These are phyloP conservation scores for Juncus inflexus DNA, from an alignment of 176 grass and related monocot genomes.

Conservation along the genomic window DNA sequence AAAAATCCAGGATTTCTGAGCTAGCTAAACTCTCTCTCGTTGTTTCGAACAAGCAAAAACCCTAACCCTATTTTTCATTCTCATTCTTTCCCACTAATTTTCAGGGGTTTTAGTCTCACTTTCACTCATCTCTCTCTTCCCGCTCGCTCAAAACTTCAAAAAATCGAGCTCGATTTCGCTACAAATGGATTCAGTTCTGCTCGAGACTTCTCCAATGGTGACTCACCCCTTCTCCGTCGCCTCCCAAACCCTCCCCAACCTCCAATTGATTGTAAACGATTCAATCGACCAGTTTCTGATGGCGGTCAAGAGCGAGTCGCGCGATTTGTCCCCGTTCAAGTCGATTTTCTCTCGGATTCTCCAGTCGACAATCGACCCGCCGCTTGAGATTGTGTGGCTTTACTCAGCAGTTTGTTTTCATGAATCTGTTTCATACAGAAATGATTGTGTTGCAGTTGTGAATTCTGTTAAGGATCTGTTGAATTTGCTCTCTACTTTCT, in stretches of 20 bases:
- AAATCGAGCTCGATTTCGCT: constrained; percentile 10
- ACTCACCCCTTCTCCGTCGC: constrained; percentile 51
- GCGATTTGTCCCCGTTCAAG: constrained; percentile 74
- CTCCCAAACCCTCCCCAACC: constrained; percentile 42
- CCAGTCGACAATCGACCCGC: constrained; percentile 57
- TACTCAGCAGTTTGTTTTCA: constrained; percentile 84
- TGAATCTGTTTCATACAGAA: constrained; percentile 39
- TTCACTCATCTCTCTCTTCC: constrained; percentile 12
- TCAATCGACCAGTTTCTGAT: constrained; percentile 73
- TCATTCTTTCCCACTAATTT: constrained; percentile 4
- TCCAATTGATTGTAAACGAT: constrained; percentile 77
- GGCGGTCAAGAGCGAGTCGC: constrained; percentile 43
- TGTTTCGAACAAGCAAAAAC: constrained; percentile 32
- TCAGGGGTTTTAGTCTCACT: constrained; percentile 53
- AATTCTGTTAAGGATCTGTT: constrained; percentile 59
- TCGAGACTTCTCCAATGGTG: constrained; percentile 46
- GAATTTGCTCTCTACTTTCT: constrained; percentile 62
- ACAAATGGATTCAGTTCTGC: constrained; percentile 45
- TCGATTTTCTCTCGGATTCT: constrained; percentile 77
- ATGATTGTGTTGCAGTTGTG: constrained; percentile 24
- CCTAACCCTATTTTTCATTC: constrained; percentile 28
- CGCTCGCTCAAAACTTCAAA: constrained; percentile 28
- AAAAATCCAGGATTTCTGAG: not conserved
- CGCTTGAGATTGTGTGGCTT: constrained; percentile 88
- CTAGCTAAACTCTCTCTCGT: constrained; percentile 20